Percentiles rank a stretch among this genome's conserved stretches.
These are phyloP conservation scores for Aspergillus kassunensis DNA, from an alignment of 495 filamentous ascomycete species.

Conservation along the genomic window DNA sequence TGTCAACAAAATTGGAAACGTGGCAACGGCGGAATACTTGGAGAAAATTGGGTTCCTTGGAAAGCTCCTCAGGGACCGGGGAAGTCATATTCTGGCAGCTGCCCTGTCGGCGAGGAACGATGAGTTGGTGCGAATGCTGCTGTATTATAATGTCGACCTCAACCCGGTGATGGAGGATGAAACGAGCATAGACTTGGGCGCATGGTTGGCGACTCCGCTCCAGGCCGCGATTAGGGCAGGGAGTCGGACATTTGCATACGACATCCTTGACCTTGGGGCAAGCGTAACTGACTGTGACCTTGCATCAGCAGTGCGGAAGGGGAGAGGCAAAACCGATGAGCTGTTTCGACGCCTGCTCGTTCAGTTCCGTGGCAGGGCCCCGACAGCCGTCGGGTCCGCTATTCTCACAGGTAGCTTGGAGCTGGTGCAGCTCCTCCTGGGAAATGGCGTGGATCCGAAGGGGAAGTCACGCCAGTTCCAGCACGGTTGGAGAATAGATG, in stretches of 20 bases:
- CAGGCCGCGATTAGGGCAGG: neutral
- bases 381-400: neutral
- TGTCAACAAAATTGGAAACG: neutral
- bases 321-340: neutral
- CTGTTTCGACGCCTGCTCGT: neutral
- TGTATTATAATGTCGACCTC: neutral
- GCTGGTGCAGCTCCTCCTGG: neutral
- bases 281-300: neutral
- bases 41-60: too few species aligned
- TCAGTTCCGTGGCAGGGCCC: neutral
- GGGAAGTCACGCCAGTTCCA: neutral
- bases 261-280: neutral
- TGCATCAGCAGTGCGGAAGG: neutral
- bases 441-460: neutral
- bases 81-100: too few species aligned
- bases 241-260: neutral
- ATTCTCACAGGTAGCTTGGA: neutral
- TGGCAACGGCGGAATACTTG: too few species aligned
- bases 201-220: neutral
- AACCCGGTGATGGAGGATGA: too few species aligned
- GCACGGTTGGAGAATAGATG: neutral
- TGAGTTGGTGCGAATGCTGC: neutral
- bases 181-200: neutral
- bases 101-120: too few species aligned
- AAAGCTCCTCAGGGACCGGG: too few species aligned